Base-by-base conservation (phyloP, 1,284 basidiomycete genomes). In the Dichomitus squalens region DNA sequence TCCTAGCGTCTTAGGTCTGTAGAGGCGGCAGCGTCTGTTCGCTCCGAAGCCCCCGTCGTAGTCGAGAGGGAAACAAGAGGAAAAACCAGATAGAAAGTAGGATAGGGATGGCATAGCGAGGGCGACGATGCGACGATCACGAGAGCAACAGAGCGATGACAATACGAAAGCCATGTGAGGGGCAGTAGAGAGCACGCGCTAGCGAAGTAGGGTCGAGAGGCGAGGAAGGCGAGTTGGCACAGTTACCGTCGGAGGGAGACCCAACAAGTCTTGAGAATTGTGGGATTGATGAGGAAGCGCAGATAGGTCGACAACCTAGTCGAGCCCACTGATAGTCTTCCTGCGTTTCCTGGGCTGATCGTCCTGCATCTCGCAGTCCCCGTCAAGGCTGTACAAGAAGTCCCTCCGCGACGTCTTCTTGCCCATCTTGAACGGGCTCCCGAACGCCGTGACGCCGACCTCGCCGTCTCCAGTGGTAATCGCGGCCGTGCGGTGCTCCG, bases 381-480 rank as follows among this genome's bases (percentile, higher is more conserved):
- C 65, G 47, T 68, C 60, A 29, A 62, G 55, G 48, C 64, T 59
- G 58, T 67, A 64, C 43, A 65, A 58, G 53, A 67, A 64, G 38
- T 66, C 65, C 39, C 57, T 61, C 27, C 68, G 58, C 29, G 65
- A 57, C n/a, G 61, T 66, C 57, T 67, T 70, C 65, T 65, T 64
- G 12, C 66, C 61, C 11, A 65, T 40, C 50, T 64, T 51, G 59
- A 65, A 58, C 23, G 63, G 55, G 44, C 61, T 59, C 7, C 52
- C 57, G 55, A 63, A 60, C 1, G 64, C 56, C 11, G 53, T 52
- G 2, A 60, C 58, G 11, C 56, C 54, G n/a, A 58, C 53, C 9
- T 65, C 60, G n/a, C 63, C 59, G 16, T 62, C 63, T n/a, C 35
- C 35, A 16, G 35, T 16, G 35, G 35, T 6, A 33, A 6, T n/a